phyloP scores from a whole-genome alignment of 2,329 filamentous ascomycete genomes.

The Trichoderma sp. region DNA sequence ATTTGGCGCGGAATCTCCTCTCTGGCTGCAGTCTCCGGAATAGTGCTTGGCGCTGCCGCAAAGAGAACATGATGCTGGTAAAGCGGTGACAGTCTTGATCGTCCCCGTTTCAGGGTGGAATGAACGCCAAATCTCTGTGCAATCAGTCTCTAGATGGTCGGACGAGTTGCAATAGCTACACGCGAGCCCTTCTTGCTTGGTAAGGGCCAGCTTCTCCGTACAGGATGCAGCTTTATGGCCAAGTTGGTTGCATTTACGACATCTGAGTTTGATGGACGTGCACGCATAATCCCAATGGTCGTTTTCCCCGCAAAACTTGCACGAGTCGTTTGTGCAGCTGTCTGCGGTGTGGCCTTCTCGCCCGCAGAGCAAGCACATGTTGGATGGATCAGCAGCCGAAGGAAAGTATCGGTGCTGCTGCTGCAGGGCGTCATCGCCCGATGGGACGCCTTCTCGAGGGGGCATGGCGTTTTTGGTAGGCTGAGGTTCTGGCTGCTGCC shows the following conservation, averaged over 20 bases:
- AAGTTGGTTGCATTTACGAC: conserved; percentile 61
- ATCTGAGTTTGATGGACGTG: conserved; percentile 50
- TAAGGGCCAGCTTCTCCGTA: conserved; percentile 55
- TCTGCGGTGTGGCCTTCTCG: conserved; percentile 48
- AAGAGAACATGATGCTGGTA: conserved; percentile 56
- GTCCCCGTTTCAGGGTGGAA: conserved; percentile 47
- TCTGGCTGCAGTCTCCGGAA: conserved; percentile 54
- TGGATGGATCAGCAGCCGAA: conserved; percentile 44
- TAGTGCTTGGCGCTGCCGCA: conserved; percentile 60
- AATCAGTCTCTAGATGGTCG: conserved; percentile 61
- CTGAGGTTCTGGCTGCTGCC: not conserved
- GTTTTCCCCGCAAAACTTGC: conserved; percentile 49
- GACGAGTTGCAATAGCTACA: conserved; percentile 62
- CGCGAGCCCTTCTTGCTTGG: conserved; percentile 55
- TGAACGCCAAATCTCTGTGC: conserved; percentile 62
- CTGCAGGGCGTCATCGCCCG: conserved; percentile 38
- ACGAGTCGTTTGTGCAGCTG: conserved; percentile 49
- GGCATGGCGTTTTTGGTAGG: conserved; percentile 7
- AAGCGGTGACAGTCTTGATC: conserved; percentile 50
- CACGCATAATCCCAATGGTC: conserved; percentile 55
- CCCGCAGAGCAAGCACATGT: conserved; percentile 56
- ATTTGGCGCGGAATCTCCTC: conserved; percentile 31
- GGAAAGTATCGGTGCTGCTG: conserved; percentile 56
- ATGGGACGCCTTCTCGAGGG: conserved; percentile 32
- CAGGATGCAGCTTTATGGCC: conserved; percentile 60